phyloP scores from a whole-genome alignment of 192 early-diverging fungal species.

The Coemansia sp. region DNA sequence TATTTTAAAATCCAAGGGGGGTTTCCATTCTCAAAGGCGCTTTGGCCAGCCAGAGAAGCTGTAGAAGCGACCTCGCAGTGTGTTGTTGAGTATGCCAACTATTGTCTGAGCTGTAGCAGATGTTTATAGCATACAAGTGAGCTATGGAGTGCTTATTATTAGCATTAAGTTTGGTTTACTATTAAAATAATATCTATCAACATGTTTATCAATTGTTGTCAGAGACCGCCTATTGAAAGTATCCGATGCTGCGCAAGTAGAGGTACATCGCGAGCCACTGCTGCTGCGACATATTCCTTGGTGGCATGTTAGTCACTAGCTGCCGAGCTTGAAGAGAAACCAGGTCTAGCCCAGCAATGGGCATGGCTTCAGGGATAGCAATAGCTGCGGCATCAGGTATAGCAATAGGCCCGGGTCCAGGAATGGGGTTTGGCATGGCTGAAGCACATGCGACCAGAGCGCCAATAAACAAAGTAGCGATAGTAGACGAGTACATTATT shows the following conservation, averaged over 20 bases:
- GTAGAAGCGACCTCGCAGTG: not conserved
- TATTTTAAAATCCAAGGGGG: not conserved
- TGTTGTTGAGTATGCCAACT: not conserved
- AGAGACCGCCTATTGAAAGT: not conserved
- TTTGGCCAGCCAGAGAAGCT: not conserved
- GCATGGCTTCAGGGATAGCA: conserved; percentile 3
- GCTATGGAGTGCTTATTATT: not conserved
- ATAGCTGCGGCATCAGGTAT: conserved; percentile 10
- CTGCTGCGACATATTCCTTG: conserved; percentile 16
- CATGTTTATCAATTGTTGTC: not conserved
- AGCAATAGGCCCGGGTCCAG: conserved; percentile 14
- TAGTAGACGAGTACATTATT: not conserved
- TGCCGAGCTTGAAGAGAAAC: conserved; percentile 12
- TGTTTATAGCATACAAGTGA: not conserved
- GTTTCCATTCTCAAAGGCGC: not conserved
- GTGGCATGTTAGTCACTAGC: conserved; percentile 20
- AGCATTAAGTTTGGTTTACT: not conserved
- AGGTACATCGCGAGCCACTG: conserved; percentile 18
- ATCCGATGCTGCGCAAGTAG: conserved; percentile 17
- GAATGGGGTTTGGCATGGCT: conserved; percentile 13
- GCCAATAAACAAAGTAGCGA: conserved; percentile 8
- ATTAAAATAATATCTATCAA: not conserved
- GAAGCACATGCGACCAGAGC: not conserved
- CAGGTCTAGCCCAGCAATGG: not conserved
- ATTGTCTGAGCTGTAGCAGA: not conserved